Evolutionary conservation across 208 protist species (phyloP).

Genomic region (Acanthamoeba rhysodes): DNA sequence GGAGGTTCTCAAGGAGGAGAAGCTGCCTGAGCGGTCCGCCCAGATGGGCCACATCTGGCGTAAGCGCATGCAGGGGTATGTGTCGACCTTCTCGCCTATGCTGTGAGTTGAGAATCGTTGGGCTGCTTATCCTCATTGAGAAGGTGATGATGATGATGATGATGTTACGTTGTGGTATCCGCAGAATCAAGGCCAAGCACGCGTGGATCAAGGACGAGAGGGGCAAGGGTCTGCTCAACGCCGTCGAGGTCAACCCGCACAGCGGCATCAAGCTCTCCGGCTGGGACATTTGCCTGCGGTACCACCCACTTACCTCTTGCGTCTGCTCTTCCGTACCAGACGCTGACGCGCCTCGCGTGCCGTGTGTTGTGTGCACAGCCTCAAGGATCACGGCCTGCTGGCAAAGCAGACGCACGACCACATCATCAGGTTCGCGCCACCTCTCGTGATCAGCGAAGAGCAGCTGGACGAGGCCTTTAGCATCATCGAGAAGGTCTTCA

Average conservation of each 20-base stretch:
- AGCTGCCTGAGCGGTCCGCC: conserved; percentile 88
- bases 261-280: conserved; percentile 72
- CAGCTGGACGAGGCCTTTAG: conserved; percentile 89
- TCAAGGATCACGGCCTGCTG: conserved; percentile 93
- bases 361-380: neutral
- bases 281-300: conserved; percentile 65
- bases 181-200: conserved; percentile 76
- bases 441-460: conserved; percentile 92
- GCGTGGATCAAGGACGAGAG: conserved; percentile 89
- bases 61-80: conserved; percentile 89
- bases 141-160: no score
- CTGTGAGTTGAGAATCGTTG: no score
- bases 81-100: conserved; percentile 83
- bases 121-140: no score
- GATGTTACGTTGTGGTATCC: conserved; percentile 80
- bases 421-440: conserved; percentile 95
- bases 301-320: no score
- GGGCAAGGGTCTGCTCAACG: conserved; percentile 94
- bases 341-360: neutral
- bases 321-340: neutral
- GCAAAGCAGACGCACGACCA: conserved; percentile 95
- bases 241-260: conserved; percentile 91
- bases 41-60: conserved; percentile 89
- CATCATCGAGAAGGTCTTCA: conserved; percentile 88
- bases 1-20: conserved; percentile 91